Evolutionary conservation across 768 basidiomycete genomes (phyloP), one percentile per base, ranked within the genome.

Genomic region (Leucocoprinus birnbaumii): DNA sequence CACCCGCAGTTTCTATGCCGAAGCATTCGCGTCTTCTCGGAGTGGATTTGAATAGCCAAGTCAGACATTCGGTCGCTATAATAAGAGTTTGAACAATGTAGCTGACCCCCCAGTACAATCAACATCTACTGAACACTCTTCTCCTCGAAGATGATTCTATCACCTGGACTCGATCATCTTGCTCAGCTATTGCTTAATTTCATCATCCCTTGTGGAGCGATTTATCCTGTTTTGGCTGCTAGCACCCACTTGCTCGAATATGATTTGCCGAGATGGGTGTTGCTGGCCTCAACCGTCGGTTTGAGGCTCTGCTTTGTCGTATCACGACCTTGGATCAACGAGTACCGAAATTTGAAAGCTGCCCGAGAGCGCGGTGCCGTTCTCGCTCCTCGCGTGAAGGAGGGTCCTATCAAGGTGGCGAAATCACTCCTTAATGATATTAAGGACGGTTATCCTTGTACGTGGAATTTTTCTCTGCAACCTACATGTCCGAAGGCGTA

Each of bases 361-460:
- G 61, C 61, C 9, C 34, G 22, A 13, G 34, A 43, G 8, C 37
- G 45, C 18, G 61, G 62, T 3, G 66, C 63, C 2, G 43, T 61
- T 11, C 34, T 65, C 0, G 9, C 27, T 16, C 48, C 34, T 11
- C 58, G 55, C 26, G 61, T 65, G 7, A 46, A 59, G 16, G 56
- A 64, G 14, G 43, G 48, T n/a, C 21, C 14, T 13, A 8, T 16
- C 14, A 14, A 19, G 3, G 13, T 55, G 19, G 45, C 25, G 2
- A 21, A 18, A 13, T 3, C 24, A 18, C 38, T 56, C 31, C n/a
- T 56, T 14, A 10, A 40, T 6, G 34, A 42, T 11, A 25, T 42
- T 13, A 27, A 42, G 18, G 10, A 49, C 31, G 55, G 55, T 7
- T 56, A 49, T 48, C 53, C 53, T 25, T 22, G 53, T 54, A 4